Percentiles rank a stretch among this genome's conserved stretches.
These are phyloP conservation scores for Alternaria longipes DNA, from an alignment of 2,329 filamentous ascomycete genomes.

Conservation along the genomic window DNA sequence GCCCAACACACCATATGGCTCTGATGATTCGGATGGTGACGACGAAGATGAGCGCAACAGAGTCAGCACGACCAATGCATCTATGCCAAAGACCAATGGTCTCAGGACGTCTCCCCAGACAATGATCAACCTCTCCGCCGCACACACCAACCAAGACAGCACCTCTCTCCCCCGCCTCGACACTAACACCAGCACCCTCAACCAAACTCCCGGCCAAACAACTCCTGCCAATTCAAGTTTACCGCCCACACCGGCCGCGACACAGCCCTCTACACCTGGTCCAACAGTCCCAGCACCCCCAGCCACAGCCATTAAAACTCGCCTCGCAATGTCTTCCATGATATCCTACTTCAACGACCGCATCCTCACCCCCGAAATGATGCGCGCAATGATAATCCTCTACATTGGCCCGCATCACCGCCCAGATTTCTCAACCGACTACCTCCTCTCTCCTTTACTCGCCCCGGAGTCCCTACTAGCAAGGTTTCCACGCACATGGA, in stretches of 20 bases:
- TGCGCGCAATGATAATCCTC: conserved; percentile 98
- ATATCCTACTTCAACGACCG: conserved; percentile 98
- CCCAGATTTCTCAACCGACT: conserved; percentile 91
- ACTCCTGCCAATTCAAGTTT: conserved; percentile 21
- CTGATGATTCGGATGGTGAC: conserved; percentile 71
- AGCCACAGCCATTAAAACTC: conserved; percentile 71
- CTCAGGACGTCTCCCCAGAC: conserved; percentile 47
- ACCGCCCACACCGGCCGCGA: conserved; percentile 31
- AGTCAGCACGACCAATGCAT: conserved; percentile 16
- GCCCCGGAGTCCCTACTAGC: conserved; percentile 85
- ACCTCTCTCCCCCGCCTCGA: conserved; percentile 26
- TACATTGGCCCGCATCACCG: conserved; percentile 95
- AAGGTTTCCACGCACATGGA: conserved; percentile 92
- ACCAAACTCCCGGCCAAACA: conserved; percentile 34
- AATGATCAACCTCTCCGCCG: conserved; percentile 51
- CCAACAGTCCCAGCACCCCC: conserved; percentile 38
- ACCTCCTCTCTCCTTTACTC: conserved; percentile 86
- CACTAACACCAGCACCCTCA: conserved; percentile 28
- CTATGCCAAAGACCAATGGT: conserved; percentile 31
- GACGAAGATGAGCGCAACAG: conserved; percentile 48
- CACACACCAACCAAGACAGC: conserved; percentile 48
- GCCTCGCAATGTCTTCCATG: conserved; percentile 95
- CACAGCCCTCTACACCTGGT: conserved; percentile 29
- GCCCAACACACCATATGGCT: conserved; percentile 80
- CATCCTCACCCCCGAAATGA: conserved; percentile 95